Evolutionary conservation across 1,139 yeast genomes (phyloP).

Genomic region (Saccharomyces hybrid): DNA sequence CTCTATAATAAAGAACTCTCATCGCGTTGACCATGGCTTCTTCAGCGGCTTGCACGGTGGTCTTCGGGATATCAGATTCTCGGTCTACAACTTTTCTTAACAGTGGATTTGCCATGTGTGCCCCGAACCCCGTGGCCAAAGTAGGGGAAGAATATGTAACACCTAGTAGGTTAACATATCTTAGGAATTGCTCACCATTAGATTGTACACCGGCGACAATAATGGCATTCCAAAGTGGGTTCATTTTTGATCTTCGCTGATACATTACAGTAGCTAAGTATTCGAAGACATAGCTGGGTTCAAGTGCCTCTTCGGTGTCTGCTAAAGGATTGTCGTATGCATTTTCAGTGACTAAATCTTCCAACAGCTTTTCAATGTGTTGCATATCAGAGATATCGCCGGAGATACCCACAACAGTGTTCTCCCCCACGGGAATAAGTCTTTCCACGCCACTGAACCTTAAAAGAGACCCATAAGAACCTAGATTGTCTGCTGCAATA

Average conservation of each 20-base stretch:
- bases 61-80: constrained; percentile 62
- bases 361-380: constrained; percentile 64
- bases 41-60: constrained; percentile 69
- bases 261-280: constrained; percentile 80
- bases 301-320: constrained; percentile 60
- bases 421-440: constrained; percentile 70
- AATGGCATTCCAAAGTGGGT: constrained; percentile 93
- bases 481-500: constrained; percentile 92
- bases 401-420: constrained; percentile 85
- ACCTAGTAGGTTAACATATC: constrained; percentile 86
- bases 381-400: constrained; percentile 96
- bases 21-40: constrained; percentile 72
- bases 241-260: constrained; percentile 82
- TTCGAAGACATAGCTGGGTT: constrained; percentile 84
- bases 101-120: constrained; percentile 87
- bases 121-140: constrained; percentile 94
- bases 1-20: constrained; percentile 94
- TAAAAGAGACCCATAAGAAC: constrained; percentile 87
- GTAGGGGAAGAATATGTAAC: constrained; percentile 85
- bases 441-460: constrained; percentile 83
- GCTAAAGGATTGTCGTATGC: constrained; percentile 54
- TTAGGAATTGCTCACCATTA: constrained; percentile 60
- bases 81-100: constrained; percentile 76
- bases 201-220: constrained; percentile 82
- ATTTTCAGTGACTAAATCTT: constrained; percentile 71